A percentile compares a stretch with the other conserved stretches of the same genome.
These are phyloP conservation scores for Colletotrichum cuscutae DNA, from an alignment of 2,329 filamentous ascomycete species.

Conservation along the genomic window DNA sequence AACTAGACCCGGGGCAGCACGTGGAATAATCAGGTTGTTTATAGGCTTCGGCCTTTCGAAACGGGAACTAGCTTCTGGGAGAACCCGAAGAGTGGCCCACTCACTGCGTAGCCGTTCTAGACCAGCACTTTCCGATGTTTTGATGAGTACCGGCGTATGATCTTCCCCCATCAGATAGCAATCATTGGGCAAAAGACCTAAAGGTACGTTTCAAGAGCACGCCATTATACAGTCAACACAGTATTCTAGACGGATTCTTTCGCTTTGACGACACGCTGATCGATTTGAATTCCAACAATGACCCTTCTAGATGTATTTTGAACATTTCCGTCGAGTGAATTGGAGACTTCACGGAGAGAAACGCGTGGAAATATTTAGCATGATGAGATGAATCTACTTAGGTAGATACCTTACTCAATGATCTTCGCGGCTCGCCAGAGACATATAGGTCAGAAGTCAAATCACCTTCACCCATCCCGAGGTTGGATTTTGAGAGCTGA, in stretches of 20 bases:
- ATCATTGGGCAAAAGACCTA: not conserved
- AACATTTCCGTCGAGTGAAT: not conserved
- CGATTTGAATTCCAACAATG: not conserved
- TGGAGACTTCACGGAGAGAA: not conserved
- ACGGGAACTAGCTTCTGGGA: conserved; percentile 1
- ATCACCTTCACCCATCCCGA: no score
- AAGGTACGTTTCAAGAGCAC: no score
- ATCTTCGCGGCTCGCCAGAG: no score
- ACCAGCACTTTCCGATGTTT: not conserved
- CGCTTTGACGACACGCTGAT: not conserved
- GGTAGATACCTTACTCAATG: no score
- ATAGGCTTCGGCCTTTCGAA: not conserved
- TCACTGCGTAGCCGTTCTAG: not conserved
- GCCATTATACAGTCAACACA: not conserved
- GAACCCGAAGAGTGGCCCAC: not conserved
- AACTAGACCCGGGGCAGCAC: conserved; percentile 10
- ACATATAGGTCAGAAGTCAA: no score
- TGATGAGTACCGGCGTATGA: conserved; percentile 8
- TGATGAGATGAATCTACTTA: not conserved
- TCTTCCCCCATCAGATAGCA: not conserved
- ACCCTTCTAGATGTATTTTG: not conserved
- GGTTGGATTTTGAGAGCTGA: no score
- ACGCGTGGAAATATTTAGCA: no score
- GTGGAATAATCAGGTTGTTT: not conserved
- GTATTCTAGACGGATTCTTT: not conserved